phyloP scores from a whole-genome alignment of 495 filamentous ascomycete species.

The Sporormia fimetaria region DNA sequence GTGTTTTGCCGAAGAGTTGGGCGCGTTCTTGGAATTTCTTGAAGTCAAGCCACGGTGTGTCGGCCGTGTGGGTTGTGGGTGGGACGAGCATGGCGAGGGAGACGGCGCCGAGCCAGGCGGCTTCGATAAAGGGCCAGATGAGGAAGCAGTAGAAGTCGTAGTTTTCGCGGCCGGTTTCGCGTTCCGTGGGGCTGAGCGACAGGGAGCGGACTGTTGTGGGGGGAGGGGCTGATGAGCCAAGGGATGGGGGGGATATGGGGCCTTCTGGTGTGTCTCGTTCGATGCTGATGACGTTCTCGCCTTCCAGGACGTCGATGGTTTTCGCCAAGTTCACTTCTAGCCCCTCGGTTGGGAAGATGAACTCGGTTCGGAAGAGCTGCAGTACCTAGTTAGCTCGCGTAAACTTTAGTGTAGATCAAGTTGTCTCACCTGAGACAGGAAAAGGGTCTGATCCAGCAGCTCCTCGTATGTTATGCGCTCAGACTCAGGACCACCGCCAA shows the following conservation, averaged over 20 bases:
- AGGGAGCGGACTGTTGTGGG: constrained; percentile 48
- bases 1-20: constrained; percentile 84
- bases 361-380: constrained; percentile 87
- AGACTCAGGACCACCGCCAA: constrained; percentile 66
- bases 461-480: constrained; percentile 66
- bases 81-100: constrained; percentile 77
- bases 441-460: constrained; percentile 64
- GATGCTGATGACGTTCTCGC: constrained; percentile 67
- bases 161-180: constrained; percentile 72
- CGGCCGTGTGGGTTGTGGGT: constrained; percentile 45
- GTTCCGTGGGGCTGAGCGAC: constrained; percentile 64
- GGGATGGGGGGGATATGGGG: too few species aligned
- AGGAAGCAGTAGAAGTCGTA: constrained; percentile 98
- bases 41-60: constrained; percentile 60
- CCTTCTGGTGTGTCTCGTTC: constrained; percentile 37
- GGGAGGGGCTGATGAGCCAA: too few species aligned
- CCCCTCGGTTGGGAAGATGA: constrained; percentile 87
- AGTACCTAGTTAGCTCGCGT: too few species aligned
- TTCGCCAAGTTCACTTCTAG: constrained; percentile 65
- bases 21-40: constrained; percentile 70
- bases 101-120: constrained; percentile 79
- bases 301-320: constrained; percentile 63
- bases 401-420: background rate
- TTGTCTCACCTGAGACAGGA: constrained; percentile 58
- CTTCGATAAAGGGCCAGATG: constrained; percentile 96